These are phyloP conservation scores for Russula dissimulans DNA, from an alignment of 768 basidiomycete species.

Conservation along the genomic window DNA sequence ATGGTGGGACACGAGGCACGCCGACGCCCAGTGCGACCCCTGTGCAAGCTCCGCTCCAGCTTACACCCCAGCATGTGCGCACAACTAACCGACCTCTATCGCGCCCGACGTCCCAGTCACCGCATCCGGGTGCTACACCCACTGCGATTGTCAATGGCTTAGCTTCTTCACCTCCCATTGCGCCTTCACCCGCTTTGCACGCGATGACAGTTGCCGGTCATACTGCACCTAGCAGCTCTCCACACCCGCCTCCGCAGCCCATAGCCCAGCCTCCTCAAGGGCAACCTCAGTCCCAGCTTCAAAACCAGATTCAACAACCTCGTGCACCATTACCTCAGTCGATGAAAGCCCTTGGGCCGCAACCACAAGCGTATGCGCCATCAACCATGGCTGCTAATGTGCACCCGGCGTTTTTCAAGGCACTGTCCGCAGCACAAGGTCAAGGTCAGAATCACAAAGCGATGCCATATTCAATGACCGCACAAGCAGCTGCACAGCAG, in stretches of 20 bases:
- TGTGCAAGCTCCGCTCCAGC: conserved; percentile 20
- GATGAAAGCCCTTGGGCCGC: neutral
- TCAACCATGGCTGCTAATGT: neutral
- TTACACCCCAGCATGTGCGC: conserved; percentile 21
- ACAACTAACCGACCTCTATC: conserved; percentile 28
- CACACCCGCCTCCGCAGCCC: conserved; percentile 25
- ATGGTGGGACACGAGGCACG: conserved; percentile 17
- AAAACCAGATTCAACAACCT: conserved; percentile 1
- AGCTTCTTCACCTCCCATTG: conserved; percentile 4
- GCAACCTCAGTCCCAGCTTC: conserved; percentile 26
- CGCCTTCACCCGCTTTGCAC: conserved; percentile 23
- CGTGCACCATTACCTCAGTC: neutral
- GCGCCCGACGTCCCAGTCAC: conserved; percentile 27
- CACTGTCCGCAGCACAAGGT: neutral
- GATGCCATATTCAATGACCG: neutral
- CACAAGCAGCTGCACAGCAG: neutral
- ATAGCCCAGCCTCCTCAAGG: conserved; percentile 29
- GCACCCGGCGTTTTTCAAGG: neutral
- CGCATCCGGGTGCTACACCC: conserved; percentile 21
- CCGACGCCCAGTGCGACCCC: conserved; percentile 23
- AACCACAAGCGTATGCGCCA: neutral
- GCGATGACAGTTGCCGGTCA: conserved; percentile 27
- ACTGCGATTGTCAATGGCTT: conserved; percentile 21
- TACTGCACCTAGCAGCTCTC: conserved; percentile 23
- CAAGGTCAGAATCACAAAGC: conserved; percentile 9